phyloP scores from a whole-genome alignment of 2,329 filamentous ascomycete genomes.

The Fusarium praegraminearum region DNA sequence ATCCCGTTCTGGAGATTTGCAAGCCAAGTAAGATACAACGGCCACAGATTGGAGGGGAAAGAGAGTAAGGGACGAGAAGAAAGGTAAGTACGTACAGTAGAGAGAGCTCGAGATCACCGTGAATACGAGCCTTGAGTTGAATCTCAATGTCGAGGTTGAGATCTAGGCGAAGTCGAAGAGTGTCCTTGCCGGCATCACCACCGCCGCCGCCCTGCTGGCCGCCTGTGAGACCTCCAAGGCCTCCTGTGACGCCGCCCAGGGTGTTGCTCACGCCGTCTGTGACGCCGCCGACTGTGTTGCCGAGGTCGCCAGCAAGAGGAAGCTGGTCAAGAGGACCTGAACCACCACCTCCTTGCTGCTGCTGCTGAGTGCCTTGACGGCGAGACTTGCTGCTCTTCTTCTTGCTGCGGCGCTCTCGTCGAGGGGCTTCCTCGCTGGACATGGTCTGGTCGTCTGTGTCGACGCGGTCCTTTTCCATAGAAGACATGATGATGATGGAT shows the following conservation, averaged over 20 bases:
- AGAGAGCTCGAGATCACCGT: slow-evolving; percentile 84
- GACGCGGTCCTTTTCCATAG: slow-evolving; percentile 48
- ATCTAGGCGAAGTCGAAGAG: slow-evolving; percentile 76
- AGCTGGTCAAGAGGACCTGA: slow-evolving; percentile 54
- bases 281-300: slow-evolving; percentile 55
- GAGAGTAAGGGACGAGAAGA: not conserved
- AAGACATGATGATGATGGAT: slow-evolving; percentile 41
- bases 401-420: slow-evolving; percentile 45
- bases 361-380: slow-evolving; percentile 40
- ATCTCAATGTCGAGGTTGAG: slow-evolving; percentile 88
- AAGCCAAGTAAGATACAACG: slow-evolving; percentile 46
- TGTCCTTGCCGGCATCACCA: slow-evolving; percentile 67
- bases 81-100: slow-evolving; percentile 67
- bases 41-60: slow-evolving; percentile 13
- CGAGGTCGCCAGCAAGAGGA: slow-evolving; percentile 52
- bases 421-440: slow-evolving; percentile 44
- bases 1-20: slow-evolving; percentile 47
- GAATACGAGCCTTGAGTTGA: slow-evolving; percentile 85
- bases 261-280: slow-evolving; percentile 58
- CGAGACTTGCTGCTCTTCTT: slow-evolving; percentile 49
- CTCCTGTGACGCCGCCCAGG: slow-evolving; percentile 56
- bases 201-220: slow-evolving; percentile 50
- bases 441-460: slow-evolving; percentile 44
- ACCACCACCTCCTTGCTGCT: slow-evolving; percentile 22
- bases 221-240: slow-evolving; percentile 55